A percentile compares a stretch with the other conserved stretches of the same genome.
These are phyloP conservation scores for Mucor plumbeus DNA, from an alignment of 371 early-diverging fungal species.

Conservation along the genomic window DNA sequence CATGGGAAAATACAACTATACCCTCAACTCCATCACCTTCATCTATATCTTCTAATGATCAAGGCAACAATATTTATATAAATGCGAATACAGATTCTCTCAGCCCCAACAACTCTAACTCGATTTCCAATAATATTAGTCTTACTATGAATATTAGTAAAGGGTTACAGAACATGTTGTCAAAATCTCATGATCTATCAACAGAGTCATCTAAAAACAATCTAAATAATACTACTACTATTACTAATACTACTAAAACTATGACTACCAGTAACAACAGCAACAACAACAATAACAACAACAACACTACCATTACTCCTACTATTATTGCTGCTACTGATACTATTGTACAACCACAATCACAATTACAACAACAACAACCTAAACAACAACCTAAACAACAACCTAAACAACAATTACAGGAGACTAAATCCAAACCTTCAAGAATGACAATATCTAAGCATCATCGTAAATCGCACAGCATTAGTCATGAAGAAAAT, in stretches of 20 bases:
- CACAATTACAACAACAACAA: not conserved
- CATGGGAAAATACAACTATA: conserved; percentile 11
- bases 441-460: conserved; percentile 8
- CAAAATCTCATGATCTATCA: conserved; percentile 7
- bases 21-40: conserved; percentile 12
- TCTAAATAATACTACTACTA: not conserved
- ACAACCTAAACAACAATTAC: not conserved
- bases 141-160: conserved; percentile 16
- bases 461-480: conserved; percentile 24
- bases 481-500: conserved; percentile 39
- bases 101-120: not conserved
- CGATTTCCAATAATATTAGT: not conserved
- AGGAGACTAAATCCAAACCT: not conserved
- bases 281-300: not conserved
- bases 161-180: conserved; percentile 11
- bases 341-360: not conserved
- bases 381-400: not conserved
- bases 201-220: not conserved
- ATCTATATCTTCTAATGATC: not conserved
- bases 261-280: not conserved
- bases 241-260: not conserved
- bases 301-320: not conserved
- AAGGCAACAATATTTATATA: not conserved
- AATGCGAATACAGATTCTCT: not conserved
- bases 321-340: not conserved